Evolutionary conservation across 257 asterid species (phyloP), one percentile per base, ranked within the genome.

Genomic region (Verbena officinalis): DNA sequence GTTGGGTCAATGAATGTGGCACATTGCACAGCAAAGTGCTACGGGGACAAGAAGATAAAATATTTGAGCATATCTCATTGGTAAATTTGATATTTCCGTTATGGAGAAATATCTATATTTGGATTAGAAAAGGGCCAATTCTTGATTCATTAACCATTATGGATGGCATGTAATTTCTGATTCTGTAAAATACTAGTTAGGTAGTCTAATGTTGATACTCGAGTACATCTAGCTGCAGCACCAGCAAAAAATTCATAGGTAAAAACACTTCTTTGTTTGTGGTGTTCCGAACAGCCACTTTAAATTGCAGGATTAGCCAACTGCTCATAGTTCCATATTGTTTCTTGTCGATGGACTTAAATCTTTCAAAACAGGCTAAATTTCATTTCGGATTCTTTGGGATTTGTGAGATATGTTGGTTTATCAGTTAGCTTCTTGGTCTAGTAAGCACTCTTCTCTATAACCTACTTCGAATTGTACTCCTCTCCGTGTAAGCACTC

Each of bases 361-460:
- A 19, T 67, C 46, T 56, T 36, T 46, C 72, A 19, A 51, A 52
- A 24, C 31, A 52, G 23, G 70, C 60, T 64, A 20, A 21, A 36
- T 52, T 23, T 52, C 44, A 6, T 21, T 17, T 40, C 20, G 46
- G 40, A 59, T 33, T 50, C 45, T 57, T 59, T 36, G 45, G 33
- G 39, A 68, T 57, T 59, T 36, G 45, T 46, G 39, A 68, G 31
- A 23, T 20, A 14, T 52, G 14, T 50, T 13, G 59, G 54, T 51
- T 55, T 36, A 50, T 69, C 22, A 39, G 13, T 52, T 54, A 23
- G 23, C 55, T n/a, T 14, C 19, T 49, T 20, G 20, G 2, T 49
- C n/a, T 19, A 9, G 14, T 49, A 14, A 14, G 33, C 33, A 27
- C 33, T 2, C 33, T 27, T 27, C 33, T 27, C 33, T 5, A 27